Percentiles rank a stretch among this genome's conserved stretches.
These are phyloP conservation scores for Fraxinus greggii DNA, from an alignment of 305 asterid species.

Conservation along the genomic window DNA sequence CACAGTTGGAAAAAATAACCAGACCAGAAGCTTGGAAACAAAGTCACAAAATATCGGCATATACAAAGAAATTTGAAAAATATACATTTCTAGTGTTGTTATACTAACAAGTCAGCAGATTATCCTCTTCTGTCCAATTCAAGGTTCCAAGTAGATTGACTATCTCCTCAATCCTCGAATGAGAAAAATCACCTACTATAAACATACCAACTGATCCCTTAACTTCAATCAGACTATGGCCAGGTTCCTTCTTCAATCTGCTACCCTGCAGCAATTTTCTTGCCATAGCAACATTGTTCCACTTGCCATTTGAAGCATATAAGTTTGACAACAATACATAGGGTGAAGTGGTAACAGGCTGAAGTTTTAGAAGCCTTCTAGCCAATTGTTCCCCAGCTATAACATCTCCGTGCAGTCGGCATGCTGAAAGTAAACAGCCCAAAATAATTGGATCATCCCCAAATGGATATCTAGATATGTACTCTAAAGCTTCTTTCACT, in stretches of 20 bases:
- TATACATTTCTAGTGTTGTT: not conserved
- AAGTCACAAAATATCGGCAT: not conserved
- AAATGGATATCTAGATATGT: slow-evolving; percentile 32
- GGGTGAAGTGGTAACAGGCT: slow-evolving; percentile 55
- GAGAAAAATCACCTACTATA: slow-evolving; percentile 50
- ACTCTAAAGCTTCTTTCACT: slow-evolving; percentile 56
- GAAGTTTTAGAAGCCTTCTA: slow-evolving; percentile 42
- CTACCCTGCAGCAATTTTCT: slow-evolving; percentile 50
- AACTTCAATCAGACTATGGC: slow-evolving; percentile 48
- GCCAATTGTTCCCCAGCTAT: slow-evolving; percentile 54
- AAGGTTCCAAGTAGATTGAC: slow-evolving; percentile 36
- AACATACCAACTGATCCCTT: slow-evolving; percentile 48
- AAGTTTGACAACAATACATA: slow-evolving; percentile 62
- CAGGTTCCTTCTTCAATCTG: slow-evolving; percentile 64
- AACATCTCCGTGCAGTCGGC: slow-evolving; percentile 52
- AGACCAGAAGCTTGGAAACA: not conserved
- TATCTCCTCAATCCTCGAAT: slow-evolving; percentile 46
- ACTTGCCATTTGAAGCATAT: slow-evolving; percentile 56
- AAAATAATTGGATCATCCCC: slow-evolving; percentile 54
- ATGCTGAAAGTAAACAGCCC: slow-evolving; percentile 69
- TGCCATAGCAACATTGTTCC: slow-evolving; percentile 59
- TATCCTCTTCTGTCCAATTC: slow-evolving; percentile 35
- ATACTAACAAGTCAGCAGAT: not conserved
- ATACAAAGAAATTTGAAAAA: not conserved
- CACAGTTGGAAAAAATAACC: not conserved